These are phyloP conservation scores for Copromyces sp. DNA, from an alignment of 495 filamentous ascomycete species.

Conservation along the genomic window DNA sequence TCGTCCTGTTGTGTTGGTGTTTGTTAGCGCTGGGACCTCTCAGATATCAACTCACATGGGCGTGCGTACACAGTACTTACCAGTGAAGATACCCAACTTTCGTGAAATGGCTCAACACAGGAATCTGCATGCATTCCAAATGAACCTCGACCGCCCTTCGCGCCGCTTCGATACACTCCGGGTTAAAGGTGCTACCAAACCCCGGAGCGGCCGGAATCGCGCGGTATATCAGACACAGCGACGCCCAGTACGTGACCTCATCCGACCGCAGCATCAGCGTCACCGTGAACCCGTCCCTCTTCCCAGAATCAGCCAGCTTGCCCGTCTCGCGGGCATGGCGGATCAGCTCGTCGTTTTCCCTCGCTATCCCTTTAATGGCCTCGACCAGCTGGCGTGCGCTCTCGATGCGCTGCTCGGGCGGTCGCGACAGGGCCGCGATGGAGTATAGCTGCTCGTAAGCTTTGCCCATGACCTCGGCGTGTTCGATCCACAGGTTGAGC, in stretches of 20 bases:
- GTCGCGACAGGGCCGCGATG: constrained; percentile 43
- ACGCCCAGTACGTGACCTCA: constrained; percentile 42
- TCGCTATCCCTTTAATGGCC: constrained; percentile 11
- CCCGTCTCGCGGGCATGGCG: constrained; percentile 1
- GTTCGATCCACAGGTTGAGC: constrained; percentile 39
- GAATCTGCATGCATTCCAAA: constrained; percentile 41
- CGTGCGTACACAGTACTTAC: constrained; percentile 25
- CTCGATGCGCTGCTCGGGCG: constrained; percentile 34
- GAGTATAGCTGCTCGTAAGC: constrained; percentile 53
- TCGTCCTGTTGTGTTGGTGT: constrained; percentile 35
- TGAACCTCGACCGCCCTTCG: constrained; percentile 44
- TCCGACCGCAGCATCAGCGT: constrained; percentile 44
- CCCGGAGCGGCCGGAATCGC: constrained; percentile 43
- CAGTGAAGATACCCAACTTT: constrained; percentile 54
- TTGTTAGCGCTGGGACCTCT: background rate
- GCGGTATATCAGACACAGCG: constrained; percentile 51
- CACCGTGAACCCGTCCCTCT: constrained; percentile 22
- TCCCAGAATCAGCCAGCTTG: constrained; percentile 4
- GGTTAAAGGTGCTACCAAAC: constrained; percentile 38
- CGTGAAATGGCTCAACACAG: constrained; percentile 31
- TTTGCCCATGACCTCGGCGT: constrained; percentile 45
- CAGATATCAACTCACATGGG: background rate
- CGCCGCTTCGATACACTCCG: constrained; percentile 51
- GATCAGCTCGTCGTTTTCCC: constrained; percentile 8
- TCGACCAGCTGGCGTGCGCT: constrained; percentile 23